Base-by-base conservation (phyloP, 2,329 filamentous ascomycete genomes). In the Pseudogymnoascus sp. region DNA sequence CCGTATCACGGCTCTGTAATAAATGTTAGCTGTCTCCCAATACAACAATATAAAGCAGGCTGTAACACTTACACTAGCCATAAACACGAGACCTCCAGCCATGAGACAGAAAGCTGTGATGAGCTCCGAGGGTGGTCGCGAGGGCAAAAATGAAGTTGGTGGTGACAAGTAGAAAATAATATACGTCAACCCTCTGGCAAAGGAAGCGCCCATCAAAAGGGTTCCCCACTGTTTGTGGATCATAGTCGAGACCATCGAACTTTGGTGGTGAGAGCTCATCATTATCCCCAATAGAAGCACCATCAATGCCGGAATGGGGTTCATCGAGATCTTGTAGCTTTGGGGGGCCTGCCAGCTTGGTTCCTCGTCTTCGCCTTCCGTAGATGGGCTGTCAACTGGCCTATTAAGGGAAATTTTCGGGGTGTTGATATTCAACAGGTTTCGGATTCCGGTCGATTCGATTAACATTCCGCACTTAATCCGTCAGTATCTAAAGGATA, bases 221-320 rank as follows among this genome's bases (percentile, higher is more conserved):
- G 86, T 87, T 25, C 93, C 93, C 93, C 93, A 97, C 75, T 97
- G 93, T 72, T 88, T 88, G 77, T 97, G 93, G 59, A 97, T 84
- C 90, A 95, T 96, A 68, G 87, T 90, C 8, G 91, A 93, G 56
- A 92, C 82, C 88, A 91, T 91, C 65, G 86, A 90, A 28, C 80
- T 75, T 65, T 74, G 72, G 64, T 93, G 90, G 75, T 97, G 93
- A 25, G 90, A 91, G 72, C 89, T 89, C 93, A 97, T 97, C 90
- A 96, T 95, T 73, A 93, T 84, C 36, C 95, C 95, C 1, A 97
- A 81, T 0, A 97, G 80, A 64, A 97, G 80, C 68, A 97, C 93
- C 59, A 96, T 84, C 3, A 97, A 80, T 0, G 88, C 90, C 0
- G 93, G 95, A 69, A 97, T 84, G 0, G 93, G 93, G 74, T 97